Base-by-base conservation (phyloP, 2,329 filamentous ascomycete species). In the Gnomoniopsis sp. region DNA sequence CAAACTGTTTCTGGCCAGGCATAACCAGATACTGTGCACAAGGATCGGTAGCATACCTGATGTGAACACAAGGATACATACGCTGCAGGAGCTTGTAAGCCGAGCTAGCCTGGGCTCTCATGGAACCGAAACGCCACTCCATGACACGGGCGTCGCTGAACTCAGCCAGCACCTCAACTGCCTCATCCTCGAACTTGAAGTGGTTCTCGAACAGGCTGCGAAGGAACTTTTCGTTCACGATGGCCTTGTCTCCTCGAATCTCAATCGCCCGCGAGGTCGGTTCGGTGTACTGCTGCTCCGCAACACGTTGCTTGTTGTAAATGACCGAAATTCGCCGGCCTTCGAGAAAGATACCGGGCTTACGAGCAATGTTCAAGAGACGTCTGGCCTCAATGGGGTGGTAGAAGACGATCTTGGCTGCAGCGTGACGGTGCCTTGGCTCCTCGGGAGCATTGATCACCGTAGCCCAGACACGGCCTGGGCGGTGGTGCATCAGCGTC, bases 341-440 rank as follows among this genome's bases (percentile, higher is more conserved):
- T 11, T 38, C 17, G 6, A 61, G 26, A n/a, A 10, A 7, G 43
- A 61, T 14, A 1, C 10, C 15, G 2, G 11, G 12, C 19, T n/a
- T 11, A 3, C 14, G 3, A 19, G 52, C 36, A 17, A 43, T 7
- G 2, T 4, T 3, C 15, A 62, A 14, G 2, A 62, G 46, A 23
- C 34, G 19, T 33, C 22, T 38, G 1, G 60, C 57, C 7, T 59
- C 53, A 2, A 1, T 6, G 2, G 59, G 55, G 41, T 48, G 23
- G 53, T 62, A 63, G 51, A 63, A 63, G 43, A 57, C 44, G 23
- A 63, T 21, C 38, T 63, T 63, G 17, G 59, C 62, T 0, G 56
- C 62, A 2, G 46, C 57, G 36, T 6, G 7, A 1, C 7, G 10
- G 2, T 47, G 12, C 1, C 17, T 12, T 1, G n/a, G 12, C 12